These are phyloP conservation scores for Oleoguttula mirabilis DNA, from an alignment of 495 filamentous ascomycete genomes.

Conservation along the genomic window DNA sequence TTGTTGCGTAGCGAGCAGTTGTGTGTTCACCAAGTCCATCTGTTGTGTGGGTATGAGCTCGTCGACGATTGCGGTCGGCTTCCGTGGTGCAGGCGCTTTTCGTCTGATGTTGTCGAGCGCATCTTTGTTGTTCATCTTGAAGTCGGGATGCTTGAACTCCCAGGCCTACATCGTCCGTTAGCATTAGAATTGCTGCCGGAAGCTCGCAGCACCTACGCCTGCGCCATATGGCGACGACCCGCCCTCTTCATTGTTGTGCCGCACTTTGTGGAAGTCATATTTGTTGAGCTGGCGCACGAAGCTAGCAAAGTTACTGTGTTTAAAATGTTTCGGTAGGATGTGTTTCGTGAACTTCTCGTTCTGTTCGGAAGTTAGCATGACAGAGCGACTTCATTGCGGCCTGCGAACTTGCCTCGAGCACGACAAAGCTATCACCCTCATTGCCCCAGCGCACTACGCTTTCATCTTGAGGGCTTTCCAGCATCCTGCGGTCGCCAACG, in stretches of 20 bases:
- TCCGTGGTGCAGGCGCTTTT: constrained; percentile 87
- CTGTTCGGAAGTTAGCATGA: constrained; percentile 34
- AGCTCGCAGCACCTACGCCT: constrained; percentile 49
- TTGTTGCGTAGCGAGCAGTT: constrained; percentile 80
- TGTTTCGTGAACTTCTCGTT: constrained; percentile 97
- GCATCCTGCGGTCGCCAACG: constrained; percentile 54
- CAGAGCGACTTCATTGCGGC: no score
- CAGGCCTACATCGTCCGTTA: constrained; percentile 51
- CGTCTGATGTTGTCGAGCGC: constrained; percentile 92
- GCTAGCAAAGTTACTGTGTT: constrained; percentile 96
- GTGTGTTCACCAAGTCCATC: constrained; percentile 77
- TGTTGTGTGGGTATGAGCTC: constrained; percentile 77
- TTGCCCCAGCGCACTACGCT: constrained; percentile 93
- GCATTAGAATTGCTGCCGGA: background rate
- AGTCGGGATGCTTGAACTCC: constrained; percentile 98
- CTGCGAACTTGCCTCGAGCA: constrained; percentile 65
- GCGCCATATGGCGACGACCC: constrained; percentile 82
- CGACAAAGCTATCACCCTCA: constrained; percentile 90
- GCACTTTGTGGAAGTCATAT: constrained; percentile 98
- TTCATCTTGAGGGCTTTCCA: constrained; percentile 88
- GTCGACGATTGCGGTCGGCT: constrained; percentile 49
- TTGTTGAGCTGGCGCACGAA: constrained; percentile 99
- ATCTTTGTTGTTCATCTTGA: constrained; percentile 89
- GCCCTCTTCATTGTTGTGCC: constrained; percentile 89
- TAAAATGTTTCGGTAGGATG: constrained; percentile 96